Percentiles rank a stretch among this genome's conserved stretches.
Evolutionary conservation across 306 rosid genomes (phyloP).

Genomic region (Dalbergia oliveri): DNA sequence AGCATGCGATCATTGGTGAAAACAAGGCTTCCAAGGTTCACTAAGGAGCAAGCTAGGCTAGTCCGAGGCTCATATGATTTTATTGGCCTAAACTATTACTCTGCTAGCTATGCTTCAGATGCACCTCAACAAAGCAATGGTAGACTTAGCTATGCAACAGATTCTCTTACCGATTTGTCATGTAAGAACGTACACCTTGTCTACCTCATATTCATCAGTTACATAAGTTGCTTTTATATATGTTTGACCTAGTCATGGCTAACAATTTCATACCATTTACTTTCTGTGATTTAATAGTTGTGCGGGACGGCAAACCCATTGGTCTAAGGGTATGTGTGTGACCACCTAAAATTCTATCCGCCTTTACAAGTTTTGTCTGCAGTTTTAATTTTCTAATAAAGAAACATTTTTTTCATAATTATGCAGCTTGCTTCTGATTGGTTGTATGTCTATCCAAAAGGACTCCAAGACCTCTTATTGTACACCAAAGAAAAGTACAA

Average conservation of each 20-base stretch:
- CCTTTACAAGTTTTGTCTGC: neutral
- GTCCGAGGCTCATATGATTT: constrained; percentile 50
- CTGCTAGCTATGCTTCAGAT: constrained; percentile 44
- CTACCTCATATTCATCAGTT: neutral
- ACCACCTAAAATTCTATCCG: too few species aligned
- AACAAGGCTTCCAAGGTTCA: constrained; percentile 60
- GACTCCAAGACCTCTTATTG: constrained; percentile 51
- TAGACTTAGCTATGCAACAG: constrained; percentile 42
- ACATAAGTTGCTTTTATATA: too few species aligned
- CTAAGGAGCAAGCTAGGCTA: constrained; percentile 39
- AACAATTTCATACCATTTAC: neutral
- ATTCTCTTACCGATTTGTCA: constrained; percentile 40
- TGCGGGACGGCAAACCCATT: constrained; percentile 40
- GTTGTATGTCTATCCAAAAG: constrained; percentile 58
- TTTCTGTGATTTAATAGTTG: constrained; percentile 5
- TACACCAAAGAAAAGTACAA: constrained; percentile 58
- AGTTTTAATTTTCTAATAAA: neutral
- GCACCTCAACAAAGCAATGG: constrained; percentile 24
- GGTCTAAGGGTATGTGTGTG: constrained; percentile 38
- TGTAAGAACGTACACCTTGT: constrained; percentile 37
- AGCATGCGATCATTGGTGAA: constrained; percentile 60
- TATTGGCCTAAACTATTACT: too few species aligned
- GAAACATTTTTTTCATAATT: neutral
- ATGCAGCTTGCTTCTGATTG: too few species aligned
- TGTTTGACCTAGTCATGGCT: neutral